These are phyloP conservation scores for Tricholoma sp. DNA, from an alignment of 768 basidiomycete species.

Conservation along the genomic window DNA sequence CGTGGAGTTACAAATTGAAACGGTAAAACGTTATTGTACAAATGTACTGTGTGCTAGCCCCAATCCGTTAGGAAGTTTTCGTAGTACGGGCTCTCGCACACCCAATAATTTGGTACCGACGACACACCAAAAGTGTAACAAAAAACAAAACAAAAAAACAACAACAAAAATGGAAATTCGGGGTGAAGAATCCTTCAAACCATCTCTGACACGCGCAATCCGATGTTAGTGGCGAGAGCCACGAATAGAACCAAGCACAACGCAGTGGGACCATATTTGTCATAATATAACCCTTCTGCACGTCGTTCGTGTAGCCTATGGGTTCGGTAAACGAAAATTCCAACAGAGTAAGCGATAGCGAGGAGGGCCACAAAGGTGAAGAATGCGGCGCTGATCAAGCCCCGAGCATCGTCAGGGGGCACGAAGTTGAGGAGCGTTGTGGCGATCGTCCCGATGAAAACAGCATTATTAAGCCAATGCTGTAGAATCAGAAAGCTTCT, in stretches of 20 bases:
- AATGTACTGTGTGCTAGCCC: no score
- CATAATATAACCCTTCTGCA: constrained; percentile 83
- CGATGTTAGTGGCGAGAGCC: constrained; percentile 74
- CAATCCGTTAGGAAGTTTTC: no score
- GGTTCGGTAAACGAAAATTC: constrained; percentile 76
- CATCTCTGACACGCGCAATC: constrained; percentile 59
- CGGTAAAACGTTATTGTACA: background rate
- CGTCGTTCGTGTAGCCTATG: constrained; percentile 59
- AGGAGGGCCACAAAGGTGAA: constrained; percentile 90
- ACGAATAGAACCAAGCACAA: constrained; percentile 65
- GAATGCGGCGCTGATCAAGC: constrained; percentile 79
- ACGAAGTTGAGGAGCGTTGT: constrained; percentile 88
- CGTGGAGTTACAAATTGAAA: background rate
- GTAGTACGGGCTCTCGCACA: no score
- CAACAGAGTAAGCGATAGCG: constrained; percentile 81
- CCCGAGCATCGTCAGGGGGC: constrained; percentile 61
- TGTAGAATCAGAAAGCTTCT: constrained; percentile 22
- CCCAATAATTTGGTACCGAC: no score
- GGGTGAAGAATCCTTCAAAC: constrained; percentile 5
- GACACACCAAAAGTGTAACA: no score
- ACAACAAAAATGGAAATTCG: no score
- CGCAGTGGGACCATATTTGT: constrained; percentile 80
- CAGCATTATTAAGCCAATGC: constrained; percentile 88
- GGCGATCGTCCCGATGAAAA: constrained; percentile 85
- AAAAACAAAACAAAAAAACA: no score